These are phyloP conservation scores for Boechera divaricarpa DNA, from an alignment of 345 rosid species.

Conservation along the genomic window DNA sequence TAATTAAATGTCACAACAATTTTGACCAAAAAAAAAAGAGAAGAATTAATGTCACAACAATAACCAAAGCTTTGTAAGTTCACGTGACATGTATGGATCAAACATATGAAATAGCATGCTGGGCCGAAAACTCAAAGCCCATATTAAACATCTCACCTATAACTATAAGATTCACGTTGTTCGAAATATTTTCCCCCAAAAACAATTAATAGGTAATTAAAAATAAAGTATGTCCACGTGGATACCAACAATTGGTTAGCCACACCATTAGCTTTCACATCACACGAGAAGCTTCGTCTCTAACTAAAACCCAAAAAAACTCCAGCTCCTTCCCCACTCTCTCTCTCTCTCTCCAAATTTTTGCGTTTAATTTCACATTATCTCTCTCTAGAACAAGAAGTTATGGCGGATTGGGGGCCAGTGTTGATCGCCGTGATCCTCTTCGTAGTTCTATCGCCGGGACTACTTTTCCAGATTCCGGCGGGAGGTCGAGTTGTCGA, in stretches of 20 bases:
- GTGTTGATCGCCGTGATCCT: constrained; percentile 59
- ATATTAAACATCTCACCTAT: neutral
- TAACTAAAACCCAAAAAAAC: constrained; percentile 4
- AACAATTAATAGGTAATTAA: neutral
- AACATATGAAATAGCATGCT: neutral
- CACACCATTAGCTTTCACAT: constrained; percentile 26
- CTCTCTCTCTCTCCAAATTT: neutral
- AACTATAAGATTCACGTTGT: constrained; percentile 2
- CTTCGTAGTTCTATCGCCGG: constrained; percentile 59
- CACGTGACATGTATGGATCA: neutral
- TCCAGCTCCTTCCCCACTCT: constrained; percentile 31
- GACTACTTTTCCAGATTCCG: constrained; percentile 62
- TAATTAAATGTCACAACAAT: neutral
- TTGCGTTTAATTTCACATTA: constrained; percentile 22
- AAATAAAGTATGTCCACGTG: constrained; percentile 28
- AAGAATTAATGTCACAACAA: neutral
- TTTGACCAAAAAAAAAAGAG: neutral
- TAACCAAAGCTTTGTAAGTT: neutral
- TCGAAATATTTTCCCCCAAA: neutral
- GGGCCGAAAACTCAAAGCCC: constrained; percentile 19
- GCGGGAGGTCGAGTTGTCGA: constrained; percentile 55
- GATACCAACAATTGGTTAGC: neutral
- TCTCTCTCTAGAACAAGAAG: constrained; percentile 19
- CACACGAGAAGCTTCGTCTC: constrained; percentile 41
- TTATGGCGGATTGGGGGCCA: constrained; percentile 68